A percentile compares a stretch with the other conserved stretches of the same genome.
Evolutionary conservation across 352 stramenopile species (phyloP).

Genomic region (Phytophthora hibernalis): DNA sequence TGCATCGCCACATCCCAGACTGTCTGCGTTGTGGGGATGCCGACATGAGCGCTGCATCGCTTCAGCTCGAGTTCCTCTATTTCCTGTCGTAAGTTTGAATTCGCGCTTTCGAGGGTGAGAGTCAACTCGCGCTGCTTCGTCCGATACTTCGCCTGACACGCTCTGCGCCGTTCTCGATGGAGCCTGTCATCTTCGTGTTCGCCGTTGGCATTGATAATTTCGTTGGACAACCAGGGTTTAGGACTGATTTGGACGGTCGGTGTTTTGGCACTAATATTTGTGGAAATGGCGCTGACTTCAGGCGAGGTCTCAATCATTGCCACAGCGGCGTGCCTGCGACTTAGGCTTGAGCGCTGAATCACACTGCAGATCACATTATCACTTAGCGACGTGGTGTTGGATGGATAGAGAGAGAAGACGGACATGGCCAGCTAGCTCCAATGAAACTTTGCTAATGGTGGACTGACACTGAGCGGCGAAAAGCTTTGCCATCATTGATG

Average conservation of each 20-base stretch:
- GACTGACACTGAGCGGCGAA: too few species aligned
- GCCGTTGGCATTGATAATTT: background rate
- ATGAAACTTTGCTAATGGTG: background rate
- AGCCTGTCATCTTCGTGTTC: too few species aligned
- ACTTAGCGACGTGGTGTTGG: background rate
- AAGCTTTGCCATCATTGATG: too few species aligned
- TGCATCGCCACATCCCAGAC: constrained; percentile 3
- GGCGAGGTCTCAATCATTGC: background rate
- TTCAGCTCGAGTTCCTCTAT: background rate
- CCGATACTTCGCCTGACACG: constrained; percentile 4
- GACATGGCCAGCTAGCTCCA: background rate
- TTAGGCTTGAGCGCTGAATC: background rate
- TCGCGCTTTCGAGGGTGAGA: background rate
- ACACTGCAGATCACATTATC: constrained; percentile 7
- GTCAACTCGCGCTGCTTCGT: background rate
- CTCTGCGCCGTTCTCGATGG: constrained; percentile 4
- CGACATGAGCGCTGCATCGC: background rate
- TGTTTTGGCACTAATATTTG: background rate
- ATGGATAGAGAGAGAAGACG: background rate
- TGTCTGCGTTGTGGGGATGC: background rate
- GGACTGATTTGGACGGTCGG: background rate
- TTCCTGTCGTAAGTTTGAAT: background rate
- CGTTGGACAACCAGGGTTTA: background rate
- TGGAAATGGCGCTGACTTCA: too few species aligned
- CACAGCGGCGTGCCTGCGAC: background rate